Conservation (phyloP, 2,329 filamentous ascomycete genomes). For the Alternaria arborescens region DNA sequence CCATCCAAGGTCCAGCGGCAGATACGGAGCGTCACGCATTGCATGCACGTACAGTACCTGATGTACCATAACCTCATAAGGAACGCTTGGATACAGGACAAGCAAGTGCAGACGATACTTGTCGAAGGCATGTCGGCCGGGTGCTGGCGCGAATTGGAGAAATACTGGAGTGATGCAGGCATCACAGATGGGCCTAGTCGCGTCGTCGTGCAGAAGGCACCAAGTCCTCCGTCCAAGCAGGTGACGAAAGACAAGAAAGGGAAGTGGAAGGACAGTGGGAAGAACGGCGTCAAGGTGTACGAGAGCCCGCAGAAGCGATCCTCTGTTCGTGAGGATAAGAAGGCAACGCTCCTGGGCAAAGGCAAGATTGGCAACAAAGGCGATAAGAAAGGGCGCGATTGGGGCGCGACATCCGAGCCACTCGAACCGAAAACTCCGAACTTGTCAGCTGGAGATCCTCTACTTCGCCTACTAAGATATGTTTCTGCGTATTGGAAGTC, state of each 20-base stretch:
- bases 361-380: conserved; percentile 51
- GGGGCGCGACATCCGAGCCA: conserved; percentile 73
- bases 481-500: conserved; percentile 90
- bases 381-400: conserved; percentile 67
- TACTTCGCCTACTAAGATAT: conserved; percentile 77
- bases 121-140: conserved; percentile 39
- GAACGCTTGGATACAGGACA: conserved; percentile 50
- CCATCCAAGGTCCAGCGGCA: conserved; percentile 84
- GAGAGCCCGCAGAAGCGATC: conserved; percentile 31
- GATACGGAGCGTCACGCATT: conserved; percentile 81
- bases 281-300: conserved; percentile 46
- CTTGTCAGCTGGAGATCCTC: conserved; percentile 82
- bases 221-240: conserved; percentile 71
- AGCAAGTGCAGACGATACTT: conserved; percentile 44
- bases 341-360: conserved; percentile 24
- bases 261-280: conserved; percentile 54
- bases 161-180: conserved; percentile 75
- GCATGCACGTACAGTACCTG: conserved; percentile 85
- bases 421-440: conserved; percentile 76
- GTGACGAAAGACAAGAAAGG: conserved; percentile 28
- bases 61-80: conserved; percentile 87
- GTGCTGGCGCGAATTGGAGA: conserved; percentile 49
- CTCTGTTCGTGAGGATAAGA: conserved; percentile 11
- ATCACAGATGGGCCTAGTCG: conserved; percentile 81
- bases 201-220: conserved; percentile 69